Base-by-base conservation (phyloP, 2,329 filamentous ascomycete genomes). In the Curvularia sp. region DNA sequence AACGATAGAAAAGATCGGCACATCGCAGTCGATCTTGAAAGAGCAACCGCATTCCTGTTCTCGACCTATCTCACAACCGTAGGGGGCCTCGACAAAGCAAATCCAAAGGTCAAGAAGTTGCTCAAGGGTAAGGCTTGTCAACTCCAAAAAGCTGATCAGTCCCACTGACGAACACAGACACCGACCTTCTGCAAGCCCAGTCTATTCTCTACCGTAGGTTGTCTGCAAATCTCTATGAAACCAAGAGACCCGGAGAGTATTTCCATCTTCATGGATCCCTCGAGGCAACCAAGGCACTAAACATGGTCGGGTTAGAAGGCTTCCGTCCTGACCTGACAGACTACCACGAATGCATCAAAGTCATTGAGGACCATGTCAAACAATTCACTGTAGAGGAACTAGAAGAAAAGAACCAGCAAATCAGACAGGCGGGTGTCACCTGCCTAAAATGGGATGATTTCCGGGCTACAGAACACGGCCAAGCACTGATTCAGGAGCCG, bases 211-310 rank as follows among this genome's bases (percentile, higher is more conserved):
- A 92, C 70, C 85, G 89, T 9, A 86, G 89, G 60, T 82, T 92
- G 75, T 90, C 89, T 10, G 89, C 89, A 13, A 91, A 91, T 60
- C 77, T 92, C 1, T 92, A 91, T 76, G 82, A 84, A 67, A 91
- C 89, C 8, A 88, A 86, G 71, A 83, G 81, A n/a, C 77, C 81
- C 1, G 85, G 84, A n/a, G 82, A 88, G 69, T 92, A 86, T 68
- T 92, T 90, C 70, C 89, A 92, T 68, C 89, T 92, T 26, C 89
- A 92, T 71, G 89, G 89, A 44, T 92, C 89, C 0, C 77, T 92
- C 0, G 89, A 92, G 65, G 89, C 89, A 3, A 87, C 85, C 9
- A 88, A 84, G 7, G 89, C 88, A 0, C 77, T 92, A 28, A 81
- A 84, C 44, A 91, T 91, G 88, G 84, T 92, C 64, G 89, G 88